Evolutionary conservation across 2,329 filamentous ascomycete genomes (phyloP).

Genomic region (Ophiostoma sp.): DNA sequence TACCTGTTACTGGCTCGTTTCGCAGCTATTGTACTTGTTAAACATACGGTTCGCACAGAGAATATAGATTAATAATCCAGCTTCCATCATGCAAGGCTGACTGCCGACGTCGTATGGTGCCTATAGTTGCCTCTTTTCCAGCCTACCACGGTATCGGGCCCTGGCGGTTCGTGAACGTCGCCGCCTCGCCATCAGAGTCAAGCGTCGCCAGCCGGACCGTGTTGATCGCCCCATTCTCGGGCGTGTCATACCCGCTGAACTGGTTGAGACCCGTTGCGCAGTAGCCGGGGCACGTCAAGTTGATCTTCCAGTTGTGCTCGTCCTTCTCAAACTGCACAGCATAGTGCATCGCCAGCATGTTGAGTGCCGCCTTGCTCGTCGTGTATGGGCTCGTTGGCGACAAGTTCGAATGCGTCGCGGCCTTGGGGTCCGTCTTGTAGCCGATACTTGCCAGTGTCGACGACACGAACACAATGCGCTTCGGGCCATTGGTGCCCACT

Average conservation of each 20-base stretch:
- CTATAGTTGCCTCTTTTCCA: background rate
- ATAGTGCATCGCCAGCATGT: constrained; percentile 32
- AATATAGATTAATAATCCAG: too few species aligned
- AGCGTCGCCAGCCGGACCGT: constrained; percentile 33
- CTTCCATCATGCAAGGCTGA: too few species aligned
- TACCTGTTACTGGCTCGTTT: too few species aligned
- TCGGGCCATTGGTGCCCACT: constrained; percentile 18
- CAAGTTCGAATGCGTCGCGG: constrained; percentile 20
- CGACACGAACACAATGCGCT: constrained; percentile 30
- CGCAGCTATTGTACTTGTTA: too few species aligned
- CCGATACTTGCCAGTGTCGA: constrained; percentile 28
- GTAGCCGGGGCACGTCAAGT: constrained; percentile 37
- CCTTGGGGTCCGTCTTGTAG: constrained; percentile 24
- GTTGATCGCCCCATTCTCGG: constrained; percentile 31
- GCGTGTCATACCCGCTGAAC: constrained; percentile 22
- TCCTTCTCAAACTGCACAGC: constrained; percentile 31
- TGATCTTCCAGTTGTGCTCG: constrained; percentile 33
- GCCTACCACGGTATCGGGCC: constrained; percentile 26
- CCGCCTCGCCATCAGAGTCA: constrained; percentile 31
- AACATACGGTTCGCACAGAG: too few species aligned
- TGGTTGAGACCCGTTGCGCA: constrained; percentile 32
- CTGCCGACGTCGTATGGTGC: too few species aligned
- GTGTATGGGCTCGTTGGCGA: constrained; percentile 25
- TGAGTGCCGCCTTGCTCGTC: constrained; percentile 31
- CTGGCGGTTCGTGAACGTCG: constrained; percentile 30